Evolutionary conservation across 441 rosid genomes (phyloP), one percentile per base, ranked within the genome.

Genomic region (Dalechampia spathulata): DNA sequence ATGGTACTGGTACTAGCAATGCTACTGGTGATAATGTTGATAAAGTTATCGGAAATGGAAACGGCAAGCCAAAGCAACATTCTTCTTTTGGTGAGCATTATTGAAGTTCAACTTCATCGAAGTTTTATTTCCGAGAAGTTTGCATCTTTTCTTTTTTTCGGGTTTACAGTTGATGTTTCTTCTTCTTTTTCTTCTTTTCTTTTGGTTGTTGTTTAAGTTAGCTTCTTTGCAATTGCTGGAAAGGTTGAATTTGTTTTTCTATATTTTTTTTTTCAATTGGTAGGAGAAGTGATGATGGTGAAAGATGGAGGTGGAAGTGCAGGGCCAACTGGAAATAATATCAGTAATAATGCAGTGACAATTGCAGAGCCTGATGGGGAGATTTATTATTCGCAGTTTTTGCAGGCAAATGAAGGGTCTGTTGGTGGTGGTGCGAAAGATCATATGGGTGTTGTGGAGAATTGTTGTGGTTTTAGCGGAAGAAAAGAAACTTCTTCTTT

Each of bases 391-490:
- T 56, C 91, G 0, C 85, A 75, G 64, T 76, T 74, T 67, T 63
- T 72, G 72, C 85, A 64, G 54, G 64, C 70, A 14, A 64, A 69
- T 9, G 83, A 78, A 36, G 85, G 72, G 48, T 69, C 85, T 63
- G 63, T 65, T 67, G 63, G 67, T 67, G 65, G 46, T 55, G 67
- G 65, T 6, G 65, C 74, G 48, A 87, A 83, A 71, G 91, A 82
- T n/a, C n/a, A n/a, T 58, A 60, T 69, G 49, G 68, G 45, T 63
- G 67, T 55, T 63, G 69, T 55, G 52, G 84, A 75, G 44, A 75
- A 76, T 65, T 71, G 74, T 16, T 83, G 86, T 52, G 87, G 90
- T 49, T 81, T 79, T 64, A 86, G 85, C 22, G 95, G 95, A 45
- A 80, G 89, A 67, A 86, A 80, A 78, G 94, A 86, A 44, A 71